A percentile compares a stretch with the other conserved stretches of the same genome.
Conservation (phyloP, 2,329 filamentous ascomycete genomes). For the Akanthomyces muscarius region DNA sequence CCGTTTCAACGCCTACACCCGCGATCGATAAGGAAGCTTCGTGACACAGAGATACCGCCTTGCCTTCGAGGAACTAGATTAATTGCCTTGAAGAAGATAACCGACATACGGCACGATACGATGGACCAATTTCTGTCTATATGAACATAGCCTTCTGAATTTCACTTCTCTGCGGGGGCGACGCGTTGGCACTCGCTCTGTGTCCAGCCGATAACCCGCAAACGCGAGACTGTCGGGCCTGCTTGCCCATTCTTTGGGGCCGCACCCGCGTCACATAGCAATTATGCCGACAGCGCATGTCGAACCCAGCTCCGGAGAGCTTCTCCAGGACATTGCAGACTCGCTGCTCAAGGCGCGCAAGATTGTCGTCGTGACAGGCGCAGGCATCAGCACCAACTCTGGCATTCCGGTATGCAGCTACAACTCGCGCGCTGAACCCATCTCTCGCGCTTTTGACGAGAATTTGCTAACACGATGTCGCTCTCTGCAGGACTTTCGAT, state of each 20-base stretch:
- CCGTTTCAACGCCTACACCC: background rate
- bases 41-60: background rate
- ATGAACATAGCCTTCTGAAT: background rate
- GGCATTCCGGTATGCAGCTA: constrained; percentile 59
- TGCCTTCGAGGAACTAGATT: background rate
- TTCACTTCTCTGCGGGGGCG: background rate
- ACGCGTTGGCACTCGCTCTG: background rate
- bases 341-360: constrained; percentile 61
- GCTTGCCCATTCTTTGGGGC: background rate
- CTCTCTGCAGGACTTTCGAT: constrained; percentile 60
- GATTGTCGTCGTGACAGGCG: constrained; percentile 67
- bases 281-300: constrained; percentile 59
- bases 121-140: background rate
- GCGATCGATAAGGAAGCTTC: background rate
- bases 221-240: background rate
- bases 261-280: constrained; percentile 1
- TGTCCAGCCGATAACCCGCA: background rate
- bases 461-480: constrained; percentile 17
- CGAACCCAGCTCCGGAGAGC: constrained; percentile 45
- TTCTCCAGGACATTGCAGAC: constrained; percentile 63
- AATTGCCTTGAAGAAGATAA: background rate
- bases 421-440: background rate
- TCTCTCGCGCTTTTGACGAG: no score
- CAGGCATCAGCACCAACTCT: constrained; percentile 71
- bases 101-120: background rate